Evolutionary conservation across 495 filamentous ascomycete species (phyloP).

Genomic region (Hypoxylon lienhwacheense): DNA sequence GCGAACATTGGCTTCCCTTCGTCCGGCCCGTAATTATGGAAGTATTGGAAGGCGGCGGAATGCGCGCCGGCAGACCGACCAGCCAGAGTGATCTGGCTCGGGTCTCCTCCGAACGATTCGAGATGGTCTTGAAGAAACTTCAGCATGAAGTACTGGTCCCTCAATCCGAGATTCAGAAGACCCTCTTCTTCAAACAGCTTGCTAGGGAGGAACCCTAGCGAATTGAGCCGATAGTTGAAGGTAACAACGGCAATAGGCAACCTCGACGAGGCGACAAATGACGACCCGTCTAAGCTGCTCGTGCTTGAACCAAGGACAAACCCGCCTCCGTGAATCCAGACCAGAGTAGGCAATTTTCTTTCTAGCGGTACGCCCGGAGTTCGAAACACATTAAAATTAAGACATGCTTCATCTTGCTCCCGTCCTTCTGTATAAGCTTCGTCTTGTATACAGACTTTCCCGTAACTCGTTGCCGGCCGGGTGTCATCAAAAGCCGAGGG

Average conservation of each 20-base stretch:
- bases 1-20: not conserved
- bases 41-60: constrained; percentile 1
- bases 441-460: constrained; percentile 3
- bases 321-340: not conserved
- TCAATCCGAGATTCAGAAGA: not conserved
- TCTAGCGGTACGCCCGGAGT: not conserved
- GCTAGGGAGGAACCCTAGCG: constrained; percentile 1
- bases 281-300: not conserved
- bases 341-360: not conserved
- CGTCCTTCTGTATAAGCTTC: not conserved
- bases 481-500: not conserved
- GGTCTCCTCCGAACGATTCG: constrained; percentile 1
- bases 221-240: constrained; percentile 5
- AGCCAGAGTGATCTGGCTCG: not conserved
- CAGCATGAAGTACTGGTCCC: constrained; percentile 1
- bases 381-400: constrained; percentile 1
- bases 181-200: constrained; percentile 3
- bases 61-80: not conserved
- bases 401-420: constrained; percentile 1
- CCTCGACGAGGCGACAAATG: not conserved
- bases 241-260: constrained; percentile 4
- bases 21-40: constrained; percentile 3
- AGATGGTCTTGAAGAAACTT: constrained; percentile 2
- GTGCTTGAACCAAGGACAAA: not conserved
- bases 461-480: not conserved